These are phyloP conservation scores for Microdochium bolleyi DNA, from an alignment of 2,329 filamentous ascomycete species.

Conservation along the genomic window DNA sequence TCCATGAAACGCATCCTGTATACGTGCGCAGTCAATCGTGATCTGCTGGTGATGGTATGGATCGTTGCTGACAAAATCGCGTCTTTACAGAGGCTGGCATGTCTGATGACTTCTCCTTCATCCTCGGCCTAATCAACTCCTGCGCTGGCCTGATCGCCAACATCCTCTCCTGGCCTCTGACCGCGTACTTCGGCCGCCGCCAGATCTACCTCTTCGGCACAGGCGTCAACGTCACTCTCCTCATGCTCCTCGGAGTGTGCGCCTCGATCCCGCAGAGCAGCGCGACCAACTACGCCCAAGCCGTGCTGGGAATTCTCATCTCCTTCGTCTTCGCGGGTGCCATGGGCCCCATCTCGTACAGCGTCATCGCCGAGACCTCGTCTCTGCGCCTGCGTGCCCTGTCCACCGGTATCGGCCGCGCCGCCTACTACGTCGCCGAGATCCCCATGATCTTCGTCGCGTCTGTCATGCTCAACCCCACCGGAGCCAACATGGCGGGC, in stretches of 20 bases:
- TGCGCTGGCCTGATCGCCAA: conserved; percentile 24
- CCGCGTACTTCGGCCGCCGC: conserved; percentile 27
- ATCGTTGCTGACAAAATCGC: conserved; percentile 11
- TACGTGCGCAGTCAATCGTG: too few relatives aligned
- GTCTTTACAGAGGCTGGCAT: conserved; percentile 13
- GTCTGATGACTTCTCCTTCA: conserved; percentile 9
- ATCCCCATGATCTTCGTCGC: conserved; percentile 32
- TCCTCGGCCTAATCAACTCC: conserved; percentile 17
- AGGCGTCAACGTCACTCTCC: conserved; percentile 21
- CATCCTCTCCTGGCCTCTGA: conserved; percentile 22
- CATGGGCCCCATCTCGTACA: conserved; percentile 27
- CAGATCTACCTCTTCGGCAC: conserved; percentile 30
- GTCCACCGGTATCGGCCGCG: conserved; percentile 27
- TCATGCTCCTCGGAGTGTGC: conserved; percentile 25
- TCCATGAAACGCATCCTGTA: too few relatives aligned
- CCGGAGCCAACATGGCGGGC: conserved; percentile 29
- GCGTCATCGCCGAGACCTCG: conserved; percentile 27
- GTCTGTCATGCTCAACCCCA: conserved; percentile 28
- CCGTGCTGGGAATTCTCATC: conserved; percentile 26
- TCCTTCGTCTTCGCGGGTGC: conserved; percentile 28
- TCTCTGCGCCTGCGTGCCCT: conserved; percentile 26
- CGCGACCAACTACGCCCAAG: conserved; percentile 27
- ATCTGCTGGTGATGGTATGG: too few relatives aligned
- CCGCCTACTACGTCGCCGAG: conserved; percentile 30
- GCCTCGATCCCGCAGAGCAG: conserved; percentile 22